A percentile compares a stretch with the other conserved stretches of the same genome.
Conservation (phyloP, 352 stramenopile species). For the Phytopythium chamaehyphon region DNA sequence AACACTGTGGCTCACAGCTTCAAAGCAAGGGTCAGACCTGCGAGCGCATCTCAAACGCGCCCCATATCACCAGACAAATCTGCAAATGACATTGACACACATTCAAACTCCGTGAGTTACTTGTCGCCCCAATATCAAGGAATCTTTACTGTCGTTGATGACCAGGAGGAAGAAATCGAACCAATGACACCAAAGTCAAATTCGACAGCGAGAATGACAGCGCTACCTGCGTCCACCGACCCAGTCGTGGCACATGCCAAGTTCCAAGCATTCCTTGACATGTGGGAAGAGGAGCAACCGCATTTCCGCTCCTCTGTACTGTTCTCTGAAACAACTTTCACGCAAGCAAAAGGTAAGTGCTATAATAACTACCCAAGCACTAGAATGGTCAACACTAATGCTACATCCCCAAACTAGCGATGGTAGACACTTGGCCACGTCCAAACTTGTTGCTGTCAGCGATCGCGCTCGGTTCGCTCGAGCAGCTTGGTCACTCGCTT, state of each 20-base stretch:
- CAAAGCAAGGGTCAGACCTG: conserved; percentile 14
- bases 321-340: conserved; percentile 59
- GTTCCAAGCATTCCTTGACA: conserved; percentile 42
- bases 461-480: conserved; percentile 41
- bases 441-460: conserved; percentile 54
- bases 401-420: conserved; percentile 12
- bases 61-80: conserved; percentile 15
- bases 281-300: conserved; percentile 41
- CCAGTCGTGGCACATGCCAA: conserved; percentile 29
- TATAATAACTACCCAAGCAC: too few species aligned
- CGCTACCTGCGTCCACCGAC: conserved; percentile 13
- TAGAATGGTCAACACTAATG: conserved; percentile 3
- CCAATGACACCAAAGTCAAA: not conserved
- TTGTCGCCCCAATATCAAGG: not conserved
- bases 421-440: conserved; percentile 35
- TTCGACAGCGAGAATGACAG: not conserved
- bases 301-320: conserved; percentile 54
- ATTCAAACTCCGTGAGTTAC: not conserved
- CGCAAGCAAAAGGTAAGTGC: conserved; percentile 50
- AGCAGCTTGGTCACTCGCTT: conserved; percentile 38
- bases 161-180: not conserved
- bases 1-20: not conserved
- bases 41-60: conserved; percentile 33
- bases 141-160: not conserved
- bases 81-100: not conserved